Evolutionary conservation across 2,329 filamentous ascomycete species (phyloP).

Genomic region (Ophiosphaerella narmari): DNA sequence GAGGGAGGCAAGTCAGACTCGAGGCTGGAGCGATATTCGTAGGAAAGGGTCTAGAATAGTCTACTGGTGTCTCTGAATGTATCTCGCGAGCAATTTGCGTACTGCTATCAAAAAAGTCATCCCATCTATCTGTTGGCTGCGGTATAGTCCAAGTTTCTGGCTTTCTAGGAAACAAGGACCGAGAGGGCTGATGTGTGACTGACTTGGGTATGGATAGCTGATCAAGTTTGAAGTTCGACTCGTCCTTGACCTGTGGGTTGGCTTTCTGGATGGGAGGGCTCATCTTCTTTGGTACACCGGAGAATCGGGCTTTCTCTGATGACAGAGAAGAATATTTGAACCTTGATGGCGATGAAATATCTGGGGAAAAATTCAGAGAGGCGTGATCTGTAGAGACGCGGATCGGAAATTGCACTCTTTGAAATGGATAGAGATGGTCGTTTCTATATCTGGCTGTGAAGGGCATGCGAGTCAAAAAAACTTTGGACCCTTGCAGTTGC

Average conservation of each 20-base stretch:
- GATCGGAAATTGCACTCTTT: slow-evolving; percentile 40
- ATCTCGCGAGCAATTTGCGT: slow-evolving; percentile 54
- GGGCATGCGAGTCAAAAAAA: slow-evolving; percentile 31
- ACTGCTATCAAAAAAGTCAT: slow-evolving; percentile 51
- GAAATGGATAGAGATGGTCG: slow-evolving; percentile 29
- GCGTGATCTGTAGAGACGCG: slow-evolving; percentile 29
- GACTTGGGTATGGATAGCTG: slow-evolving; percentile 30
- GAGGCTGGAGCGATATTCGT: neutral
- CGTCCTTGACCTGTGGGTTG: slow-evolving; percentile 8
- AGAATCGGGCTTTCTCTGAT: slow-evolving; percentile 7
- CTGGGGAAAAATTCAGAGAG: slow-evolving; percentile 1
- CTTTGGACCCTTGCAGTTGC: slow-evolving; percentile 39
- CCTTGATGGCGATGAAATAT: slow-evolving; percentile 9
- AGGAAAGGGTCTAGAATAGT: neutral
- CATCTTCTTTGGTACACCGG: slow-evolving; percentile 12
- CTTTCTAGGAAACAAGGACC: neutral
- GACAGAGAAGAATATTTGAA: slow-evolving; percentile 29
- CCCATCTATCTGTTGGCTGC: slow-evolving; percentile 33
- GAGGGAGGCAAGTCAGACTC: slow-evolving; percentile 15
- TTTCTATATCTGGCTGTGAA: slow-evolving; percentile 38
- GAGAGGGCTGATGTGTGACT: neutral
- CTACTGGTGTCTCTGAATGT: slow-evolving; percentile 17
- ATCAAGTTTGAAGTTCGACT: slow-evolving; percentile 32
- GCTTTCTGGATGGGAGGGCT: neutral
- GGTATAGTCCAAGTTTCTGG: neutral